Percentiles rank a stretch among this genome's conserved stretches.
phyloP scores from a whole-genome alignment of 2,329 filamentous ascomycete species.

The Cordyceps fumosorosea region DNA sequence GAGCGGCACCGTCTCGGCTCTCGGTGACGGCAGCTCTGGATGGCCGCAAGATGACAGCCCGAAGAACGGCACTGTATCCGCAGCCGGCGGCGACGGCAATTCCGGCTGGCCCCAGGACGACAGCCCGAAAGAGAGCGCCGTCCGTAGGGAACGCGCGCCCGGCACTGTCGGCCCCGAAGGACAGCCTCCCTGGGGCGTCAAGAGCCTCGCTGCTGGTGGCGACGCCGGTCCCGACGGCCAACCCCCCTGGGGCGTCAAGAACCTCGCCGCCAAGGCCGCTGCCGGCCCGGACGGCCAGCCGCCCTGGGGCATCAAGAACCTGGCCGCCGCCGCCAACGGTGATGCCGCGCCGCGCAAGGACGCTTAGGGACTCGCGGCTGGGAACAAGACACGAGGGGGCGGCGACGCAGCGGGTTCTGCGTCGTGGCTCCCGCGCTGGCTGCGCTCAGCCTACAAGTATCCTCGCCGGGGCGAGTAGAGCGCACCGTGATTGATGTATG shows the following conservation, averaged over 20 bases:
- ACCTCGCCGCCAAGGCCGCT: not conserved
- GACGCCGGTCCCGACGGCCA: not conserved
- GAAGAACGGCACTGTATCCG: not conserved
- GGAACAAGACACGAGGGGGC: not conserved
- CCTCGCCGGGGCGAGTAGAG: not conserved
- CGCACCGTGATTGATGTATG: not conserved
- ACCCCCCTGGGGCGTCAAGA: not conserved
- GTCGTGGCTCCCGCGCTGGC: slow-evolving; percentile 7
- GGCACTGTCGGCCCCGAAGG: not conserved
- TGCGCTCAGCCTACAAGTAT: slow-evolving; percentile 7
- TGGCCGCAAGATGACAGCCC: not conserved
- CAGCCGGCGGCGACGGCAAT: not conserved
- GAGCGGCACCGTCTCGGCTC: not conserved
- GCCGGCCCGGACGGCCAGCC: not conserved
- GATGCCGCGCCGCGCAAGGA: not conserved
- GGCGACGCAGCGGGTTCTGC: not conserved
- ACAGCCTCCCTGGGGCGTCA: not conserved
- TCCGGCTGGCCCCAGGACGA: not conserved
- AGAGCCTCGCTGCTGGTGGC: not conserved
- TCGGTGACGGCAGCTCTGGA: not conserved
- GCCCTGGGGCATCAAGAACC: not conserved
- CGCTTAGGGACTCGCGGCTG: slow-evolving; percentile 9
- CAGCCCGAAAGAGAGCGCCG: not conserved
- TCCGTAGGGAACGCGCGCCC: not conserved
- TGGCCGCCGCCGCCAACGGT: not conserved